Evolutionary conservation across 768 basidiomycete species (phyloP).

Genomic region (Dentipellis sp.): DNA sequence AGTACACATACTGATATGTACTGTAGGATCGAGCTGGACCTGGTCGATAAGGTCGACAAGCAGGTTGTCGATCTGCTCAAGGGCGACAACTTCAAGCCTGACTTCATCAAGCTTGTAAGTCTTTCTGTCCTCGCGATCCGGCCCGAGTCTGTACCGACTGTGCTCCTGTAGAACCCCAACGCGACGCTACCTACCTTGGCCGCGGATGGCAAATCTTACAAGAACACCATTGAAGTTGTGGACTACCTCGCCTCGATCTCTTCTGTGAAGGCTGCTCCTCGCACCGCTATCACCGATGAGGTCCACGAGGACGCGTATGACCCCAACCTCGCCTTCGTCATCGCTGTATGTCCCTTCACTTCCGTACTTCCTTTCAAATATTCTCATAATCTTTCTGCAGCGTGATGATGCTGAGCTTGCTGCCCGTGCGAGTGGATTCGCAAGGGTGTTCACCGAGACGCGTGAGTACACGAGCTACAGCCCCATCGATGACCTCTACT

Average conservation of each 20-base stretch:
- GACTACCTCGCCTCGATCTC: neutral
- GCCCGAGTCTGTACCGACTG: neutral
- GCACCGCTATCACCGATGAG: neutral
- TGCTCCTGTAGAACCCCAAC: neutral
- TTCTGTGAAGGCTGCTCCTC: neutral
- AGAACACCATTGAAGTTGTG: neutral
- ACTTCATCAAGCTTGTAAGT: constrained; percentile 33
- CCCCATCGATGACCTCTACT: neutral
- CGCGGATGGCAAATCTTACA: neutral
- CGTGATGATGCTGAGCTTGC: neutral
- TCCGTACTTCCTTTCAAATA: neutral
- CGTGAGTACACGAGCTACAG: neutral
- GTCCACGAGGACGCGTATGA: neutral
- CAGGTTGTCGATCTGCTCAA: constrained; percentile 32
- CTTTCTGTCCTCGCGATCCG: too few relatives aligned
- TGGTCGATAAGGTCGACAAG: constrained; percentile 24
- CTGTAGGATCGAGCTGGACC: constrained; percentile 32
- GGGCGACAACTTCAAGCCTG: constrained; percentile 39
- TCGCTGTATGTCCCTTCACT: neutral
- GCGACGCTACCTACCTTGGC: neutral
- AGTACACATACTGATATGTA: neutral
- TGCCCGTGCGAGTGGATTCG: neutral
- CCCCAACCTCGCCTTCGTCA: neutral
- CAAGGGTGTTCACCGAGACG: neutral
- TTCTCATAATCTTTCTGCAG: neutral